Conservation (phyloP, 2,329 filamentous ascomycete species). For the Colletotrichum kahawae region DNA sequence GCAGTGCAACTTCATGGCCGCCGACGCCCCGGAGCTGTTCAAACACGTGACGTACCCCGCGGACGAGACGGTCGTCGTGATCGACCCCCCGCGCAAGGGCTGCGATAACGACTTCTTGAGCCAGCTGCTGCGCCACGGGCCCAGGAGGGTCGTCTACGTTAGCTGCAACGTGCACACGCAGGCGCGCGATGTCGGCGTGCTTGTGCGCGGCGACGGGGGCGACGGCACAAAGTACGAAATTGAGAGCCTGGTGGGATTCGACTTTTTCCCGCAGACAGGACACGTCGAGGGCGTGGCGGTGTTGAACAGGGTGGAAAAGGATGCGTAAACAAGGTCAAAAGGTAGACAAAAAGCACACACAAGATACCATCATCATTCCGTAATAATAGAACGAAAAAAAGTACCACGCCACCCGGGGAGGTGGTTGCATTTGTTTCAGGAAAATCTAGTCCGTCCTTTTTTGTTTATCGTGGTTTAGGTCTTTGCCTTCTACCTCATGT, state of each 20-base stretch:
- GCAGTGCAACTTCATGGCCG: slow-evolving; percentile 84
- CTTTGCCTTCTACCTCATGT: slow-evolving; percentile 8
- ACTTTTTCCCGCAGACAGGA: slow-evolving; percentile 92
- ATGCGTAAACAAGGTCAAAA: not conserved
- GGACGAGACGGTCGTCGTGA: slow-evolving; percentile 88
- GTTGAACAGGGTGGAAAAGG: slow-evolving; percentile 58
- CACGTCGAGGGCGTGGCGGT: slow-evolving; percentile 74
- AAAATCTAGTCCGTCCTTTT: not conserved
- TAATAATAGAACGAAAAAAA: not conserved
- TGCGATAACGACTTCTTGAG: slow-evolving; percentile 84
- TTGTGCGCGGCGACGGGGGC: slow-evolving; percentile 70
- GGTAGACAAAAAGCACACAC: not conserved
- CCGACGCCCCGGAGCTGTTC: slow-evolving; percentile 87
- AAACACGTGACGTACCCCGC: slow-evolving; percentile 73
- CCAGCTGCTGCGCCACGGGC: slow-evolving; percentile 80
- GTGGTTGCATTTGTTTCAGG: not conserved
- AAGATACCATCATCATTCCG: slow-evolving; percentile 4
- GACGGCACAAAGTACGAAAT: slow-evolving; percentile 71
- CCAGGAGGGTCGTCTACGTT: slow-evolving; percentile 86
- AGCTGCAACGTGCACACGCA: slow-evolving; percentile 99
- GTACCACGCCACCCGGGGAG: not conserved
- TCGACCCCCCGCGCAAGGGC: slow-evolving; percentile 96
- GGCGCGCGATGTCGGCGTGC: slow-evolving; percentile 86
- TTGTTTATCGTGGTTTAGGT: not conserved
- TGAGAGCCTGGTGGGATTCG: slow-evolving; percentile 90